Evolutionary conservation across 2,329 filamentous ascomycete species (phyloP), one percentile per base, ranked within the genome.

Genomic region (Fonsecaea pugnacius): DNA sequence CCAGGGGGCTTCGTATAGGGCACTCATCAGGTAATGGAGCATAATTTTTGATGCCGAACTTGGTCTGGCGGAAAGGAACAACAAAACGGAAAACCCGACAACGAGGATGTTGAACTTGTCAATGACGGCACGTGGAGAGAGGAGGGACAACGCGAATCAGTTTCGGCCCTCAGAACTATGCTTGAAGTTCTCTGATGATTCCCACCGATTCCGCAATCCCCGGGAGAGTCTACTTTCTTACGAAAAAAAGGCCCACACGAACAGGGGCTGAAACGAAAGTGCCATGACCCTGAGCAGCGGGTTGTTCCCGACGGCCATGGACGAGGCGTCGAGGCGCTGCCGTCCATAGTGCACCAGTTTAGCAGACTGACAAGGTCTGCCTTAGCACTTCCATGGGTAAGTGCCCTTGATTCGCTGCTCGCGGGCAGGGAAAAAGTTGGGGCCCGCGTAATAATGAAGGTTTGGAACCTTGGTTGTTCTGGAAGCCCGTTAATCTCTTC

Each of bases 201-300:
- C 43, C 58, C 59, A 65, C 48, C 60, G 40, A 50, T 58, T 64
- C 63, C 66, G 66, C 57, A 61, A 63, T 52, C 60, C 66, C 62
- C 59, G 63, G 62, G 56, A 40, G 40, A 35, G 43, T 30, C 55
- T 68, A 68, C 60, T 68, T 62, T 68, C 66, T 68, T 62, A 68
- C 66, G 52, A 43, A 57, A 56, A 46, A 51, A 51, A 40, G 36
- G 36, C 51, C 63, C 66, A 66, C 63, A 53, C 18, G 40, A 16
- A 54, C 61, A 66, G 66, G 66, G 66, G 66, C 51, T 66, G 66
- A 68, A 68, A 68, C 66, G 60, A 58, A 63, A 60, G 60, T 67
- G 57, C 66, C 63, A 56, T 32, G 63, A 62, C 52, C 55, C 48
- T 59, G 52, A 35, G 38, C 63, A 33, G 54, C 63, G 63, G 63